phyloP scores from a whole-genome alignment of 495 filamentous ascomycete genomes.

The Neurospora discreta region DNA sequence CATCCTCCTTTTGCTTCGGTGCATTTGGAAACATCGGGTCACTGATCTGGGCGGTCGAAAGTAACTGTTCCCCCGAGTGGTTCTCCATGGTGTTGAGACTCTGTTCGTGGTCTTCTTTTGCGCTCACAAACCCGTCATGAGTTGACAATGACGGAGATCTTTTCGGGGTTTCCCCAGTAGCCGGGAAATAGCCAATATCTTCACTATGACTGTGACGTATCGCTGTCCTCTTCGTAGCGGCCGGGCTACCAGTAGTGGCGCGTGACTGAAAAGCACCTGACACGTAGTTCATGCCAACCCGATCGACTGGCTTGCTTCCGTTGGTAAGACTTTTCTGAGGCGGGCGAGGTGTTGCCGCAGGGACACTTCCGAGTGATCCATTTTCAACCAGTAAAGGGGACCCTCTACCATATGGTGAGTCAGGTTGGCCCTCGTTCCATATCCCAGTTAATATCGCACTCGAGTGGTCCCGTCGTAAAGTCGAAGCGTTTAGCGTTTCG shows the following conservation, averaged over 20 bases:
- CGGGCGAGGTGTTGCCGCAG: conserved; percentile 1
- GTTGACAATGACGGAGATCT: conserved; percentile 1
- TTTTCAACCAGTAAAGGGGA: conserved; percentile 6
- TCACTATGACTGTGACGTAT: conserved; percentile 10
- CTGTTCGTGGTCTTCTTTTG: background rate
- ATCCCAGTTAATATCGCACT: conserved; percentile 42
- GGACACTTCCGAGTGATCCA: conserved; percentile 1
- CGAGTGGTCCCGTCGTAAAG: conserved; percentile 32
- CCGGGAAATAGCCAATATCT: conserved; percentile 1
- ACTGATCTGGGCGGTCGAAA: background rate
- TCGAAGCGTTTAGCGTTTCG: background rate
- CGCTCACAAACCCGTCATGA: conserved; percentile 15
- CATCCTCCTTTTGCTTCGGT: conserved; percentile 12
- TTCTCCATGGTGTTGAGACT: background rate
- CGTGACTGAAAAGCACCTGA: conserved; percentile 11
- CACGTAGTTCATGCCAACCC: conserved; percentile 3
- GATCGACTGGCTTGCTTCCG: background rate
- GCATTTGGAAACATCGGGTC: background rate
- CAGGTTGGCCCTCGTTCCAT: conserved; percentile 51
- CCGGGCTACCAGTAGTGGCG: background rate
- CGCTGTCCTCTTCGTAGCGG: conserved; percentile 5
- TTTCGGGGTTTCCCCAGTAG: background rate
- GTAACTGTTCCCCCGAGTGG: background rate
- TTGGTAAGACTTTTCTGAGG: background rate
- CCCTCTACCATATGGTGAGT: conserved; percentile 27